Evolutionary conservation across 805 yeast species (phyloP).

Genomic region (Millerago galiae): DNA sequence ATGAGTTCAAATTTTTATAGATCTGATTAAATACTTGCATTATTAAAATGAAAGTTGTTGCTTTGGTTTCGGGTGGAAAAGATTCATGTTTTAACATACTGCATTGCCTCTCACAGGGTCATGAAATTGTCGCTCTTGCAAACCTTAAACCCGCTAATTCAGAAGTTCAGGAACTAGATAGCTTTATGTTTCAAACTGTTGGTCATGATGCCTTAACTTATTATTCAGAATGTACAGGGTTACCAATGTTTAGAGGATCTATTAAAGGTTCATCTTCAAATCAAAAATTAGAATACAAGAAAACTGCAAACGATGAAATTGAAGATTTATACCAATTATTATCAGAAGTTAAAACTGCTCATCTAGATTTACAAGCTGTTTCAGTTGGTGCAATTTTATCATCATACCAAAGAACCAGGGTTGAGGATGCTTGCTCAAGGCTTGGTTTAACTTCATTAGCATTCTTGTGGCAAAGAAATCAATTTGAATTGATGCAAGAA

Average conservation of each 20-base stretch:
- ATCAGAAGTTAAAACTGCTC: conserved; percentile 36
- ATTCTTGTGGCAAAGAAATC: conserved; percentile 88
- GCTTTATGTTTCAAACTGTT: conserved; percentile 97
- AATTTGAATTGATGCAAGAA: conserved; percentile 70
- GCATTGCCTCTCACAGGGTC: conserved; percentile 82
- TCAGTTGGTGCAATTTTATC: conserved; percentile 95
- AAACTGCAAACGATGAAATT: conserved; percentile 75
- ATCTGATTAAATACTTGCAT: not conserved
- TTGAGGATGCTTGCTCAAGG: conserved; percentile 81
- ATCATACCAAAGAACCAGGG: conserved; percentile 91
- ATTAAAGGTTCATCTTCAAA: conserved; percentile 61
- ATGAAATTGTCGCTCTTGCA: conserved; percentile 78
- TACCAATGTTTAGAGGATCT: conserved; percentile 69
- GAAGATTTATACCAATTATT: conserved; percentile 69
- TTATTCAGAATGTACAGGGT: conserved; percentile 65
- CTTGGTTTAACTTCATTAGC: conserved; percentile 64
- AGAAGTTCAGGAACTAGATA: conserved; percentile 67
- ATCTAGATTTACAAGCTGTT: conserved; percentile 77
- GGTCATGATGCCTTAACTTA: conserved; percentile 73
- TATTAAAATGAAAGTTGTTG: conserved; percentile 75
- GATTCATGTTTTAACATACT: conserved; percentile 88
- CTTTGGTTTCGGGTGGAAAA: conserved; percentile 91
- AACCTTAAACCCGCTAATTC: conserved; percentile 64
- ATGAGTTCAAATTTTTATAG: not conserved
- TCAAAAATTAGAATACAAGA: conserved; percentile 59